Conservation (phyloP, 2,329 filamentous ascomycete species). For the Fusarium siculi region DNA sequence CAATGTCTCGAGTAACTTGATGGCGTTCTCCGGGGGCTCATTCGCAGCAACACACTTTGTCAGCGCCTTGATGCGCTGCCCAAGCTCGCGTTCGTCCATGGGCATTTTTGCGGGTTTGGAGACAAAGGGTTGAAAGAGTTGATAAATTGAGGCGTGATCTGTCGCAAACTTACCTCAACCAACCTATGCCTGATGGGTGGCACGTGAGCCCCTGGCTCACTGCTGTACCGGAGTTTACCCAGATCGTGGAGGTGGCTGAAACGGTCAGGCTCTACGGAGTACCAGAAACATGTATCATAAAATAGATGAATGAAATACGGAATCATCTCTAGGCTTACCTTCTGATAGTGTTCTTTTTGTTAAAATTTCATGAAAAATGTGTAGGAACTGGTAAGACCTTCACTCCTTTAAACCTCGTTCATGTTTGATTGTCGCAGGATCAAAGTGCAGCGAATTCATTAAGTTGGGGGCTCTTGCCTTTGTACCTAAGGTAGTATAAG, state of each 20-base stretch:
- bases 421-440: background rate
- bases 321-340: background rate
- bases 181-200: constrained; percentile 19
- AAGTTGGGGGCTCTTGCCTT: background rate
- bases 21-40: constrained; percentile 77
- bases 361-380: background rate
- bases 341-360: too few relatives aligned
- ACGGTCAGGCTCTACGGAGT: background rate
- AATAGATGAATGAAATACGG: background rate
- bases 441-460: background rate
- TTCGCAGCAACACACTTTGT: constrained; percentile 80
- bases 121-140: background rate
- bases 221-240: constrained; percentile 29
- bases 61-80: constrained; percentile 79
- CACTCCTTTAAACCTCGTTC: background rate
- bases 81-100: constrained; percentile 87
- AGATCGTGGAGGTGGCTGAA: background rate
- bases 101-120: constrained; percentile 18
- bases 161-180: constrained; percentile 20
- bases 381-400: background rate
- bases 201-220: constrained; percentile 28
- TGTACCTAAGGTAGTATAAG: too few relatives aligned
- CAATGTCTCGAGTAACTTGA: constrained; percentile 79
- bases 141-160: constrained; percentile 14
- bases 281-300: background rate